Percentiles rank a stretch among this genome's conserved stretches.
These are phyloP conservation scores for Nakazawaea ishiwadae DNA, from an alignment of 805 yeast genomes.

Conservation along the genomic window DNA sequence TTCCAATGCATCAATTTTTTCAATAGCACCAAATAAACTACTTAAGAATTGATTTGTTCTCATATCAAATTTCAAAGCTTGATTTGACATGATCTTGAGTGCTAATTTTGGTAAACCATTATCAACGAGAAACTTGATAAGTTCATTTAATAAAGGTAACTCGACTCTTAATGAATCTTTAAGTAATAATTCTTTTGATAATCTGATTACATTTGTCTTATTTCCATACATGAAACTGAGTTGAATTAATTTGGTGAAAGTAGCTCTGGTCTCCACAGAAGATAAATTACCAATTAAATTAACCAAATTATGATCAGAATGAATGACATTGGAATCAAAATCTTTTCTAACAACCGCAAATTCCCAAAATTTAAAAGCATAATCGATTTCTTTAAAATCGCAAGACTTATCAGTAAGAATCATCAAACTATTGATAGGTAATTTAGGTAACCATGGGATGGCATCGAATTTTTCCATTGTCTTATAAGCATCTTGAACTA, in stretches of 20 bases:
- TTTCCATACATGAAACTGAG: conserved; percentile 18
- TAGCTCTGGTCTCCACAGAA: conserved; percentile 12
- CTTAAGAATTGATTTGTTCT: conserved; percentile 26
- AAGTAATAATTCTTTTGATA: conserved; percentile 24
- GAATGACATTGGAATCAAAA: conserved; percentile 19
- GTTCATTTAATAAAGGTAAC: conserved; percentile 18
- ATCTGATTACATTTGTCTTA: conserved; percentile 21
- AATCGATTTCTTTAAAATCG: conserved; percentile 18
- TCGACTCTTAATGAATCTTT: conserved; percentile 23
- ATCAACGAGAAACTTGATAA: conserved; percentile 18
- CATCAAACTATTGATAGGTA: conserved; percentile 22
- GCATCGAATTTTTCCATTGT: conserved; percentile 23
- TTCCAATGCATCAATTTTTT: conserved; percentile 14
- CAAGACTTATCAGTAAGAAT: conserved; percentile 21
- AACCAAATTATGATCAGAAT: conserved; percentile 7
- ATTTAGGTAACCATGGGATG: conserved; percentile 29
- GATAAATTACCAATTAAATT: conserved; percentile 8
- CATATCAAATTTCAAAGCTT: conserved; percentile 21
- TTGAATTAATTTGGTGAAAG: conserved; percentile 20
- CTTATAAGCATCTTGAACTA: conserved; percentile 20
- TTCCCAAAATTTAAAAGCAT: conserved; percentile 26
- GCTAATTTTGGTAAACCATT: conserved; percentile 18
- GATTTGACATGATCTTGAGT: conserved; percentile 23
- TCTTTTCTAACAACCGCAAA: conserved; percentile 26
- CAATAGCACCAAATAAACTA: conserved; percentile 23